These are phyloP conservation scores for Plectranthus barbatus DNA, from an alignment of 257 asterid species.

Conservation along the genomic window DNA sequence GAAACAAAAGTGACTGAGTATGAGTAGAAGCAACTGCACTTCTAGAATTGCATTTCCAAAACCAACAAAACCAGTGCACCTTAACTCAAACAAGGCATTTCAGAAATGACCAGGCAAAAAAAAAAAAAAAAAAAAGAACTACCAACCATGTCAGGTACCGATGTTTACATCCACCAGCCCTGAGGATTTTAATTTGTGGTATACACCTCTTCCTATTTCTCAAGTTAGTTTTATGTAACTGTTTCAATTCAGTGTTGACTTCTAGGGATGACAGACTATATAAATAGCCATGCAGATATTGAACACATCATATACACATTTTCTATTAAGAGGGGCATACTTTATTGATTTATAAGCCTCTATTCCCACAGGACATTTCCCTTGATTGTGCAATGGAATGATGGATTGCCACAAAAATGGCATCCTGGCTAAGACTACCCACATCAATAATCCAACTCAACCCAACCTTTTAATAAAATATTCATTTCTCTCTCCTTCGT, in stretches of 20 bases:
- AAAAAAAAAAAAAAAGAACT: not conserved
- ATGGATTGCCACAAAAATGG: no score
- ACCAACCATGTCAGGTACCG: not conserved
- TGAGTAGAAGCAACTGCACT: slow-evolving; percentile 5
- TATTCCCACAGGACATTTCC: no score
- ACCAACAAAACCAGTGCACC: not conserved
- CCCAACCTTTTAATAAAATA: no score
- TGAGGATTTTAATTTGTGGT: not conserved
- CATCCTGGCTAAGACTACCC: no score
- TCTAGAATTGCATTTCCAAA: not conserved
- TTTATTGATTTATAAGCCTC: no score
- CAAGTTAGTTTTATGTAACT: not conserved
- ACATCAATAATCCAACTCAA: no score
- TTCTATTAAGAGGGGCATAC: no score
- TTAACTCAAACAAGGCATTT: not conserved
- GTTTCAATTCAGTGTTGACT: not conserved
- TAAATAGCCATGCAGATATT: no score
- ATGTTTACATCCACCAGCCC: not conserved
- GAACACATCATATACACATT: no score
- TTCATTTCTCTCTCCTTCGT: no score
- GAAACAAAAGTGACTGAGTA: slow-evolving; percentile 7
- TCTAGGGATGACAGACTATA: not conserved
- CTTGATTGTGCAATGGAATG: no score
- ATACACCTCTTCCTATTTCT: not conserved
- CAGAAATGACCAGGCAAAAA: not conserved